A percentile compares a stretch with the other conserved stretches of the same genome.
phyloP scores from a whole-genome alignment of 192 early-diverging fungal genomes.

The Backusella macrospora region DNA sequence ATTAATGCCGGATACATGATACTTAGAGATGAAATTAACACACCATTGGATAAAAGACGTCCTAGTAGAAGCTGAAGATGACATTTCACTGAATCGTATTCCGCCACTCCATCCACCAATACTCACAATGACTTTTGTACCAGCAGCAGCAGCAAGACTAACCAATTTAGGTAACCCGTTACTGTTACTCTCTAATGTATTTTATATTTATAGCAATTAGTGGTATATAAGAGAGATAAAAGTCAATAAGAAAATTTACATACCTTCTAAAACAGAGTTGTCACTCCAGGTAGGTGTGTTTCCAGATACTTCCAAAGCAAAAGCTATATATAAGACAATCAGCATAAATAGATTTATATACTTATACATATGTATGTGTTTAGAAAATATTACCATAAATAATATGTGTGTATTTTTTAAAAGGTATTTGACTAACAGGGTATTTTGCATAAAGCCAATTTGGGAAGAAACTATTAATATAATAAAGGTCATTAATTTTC shows the following conservation, averaged over 20 bases:
- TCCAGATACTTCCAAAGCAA: constrained; percentile 50
- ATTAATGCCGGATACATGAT: background rate
- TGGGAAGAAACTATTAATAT: constrained; percentile 19
- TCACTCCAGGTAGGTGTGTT: constrained; percentile 38
- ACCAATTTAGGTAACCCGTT: constrained; percentile 48
- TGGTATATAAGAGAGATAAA: background rate
- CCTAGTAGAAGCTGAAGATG: constrained; percentile 32
- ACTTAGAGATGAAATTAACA: background rate
- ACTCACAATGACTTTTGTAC: constrained; percentile 60
- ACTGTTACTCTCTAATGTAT: constrained; percentile 23
- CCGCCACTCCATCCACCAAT: constrained; percentile 76
- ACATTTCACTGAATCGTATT: constrained; percentile 54
- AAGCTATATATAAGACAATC: constrained; percentile 39
- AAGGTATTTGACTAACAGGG: constrained; percentile 32
- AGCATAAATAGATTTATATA: too few species aligned
- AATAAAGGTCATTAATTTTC: background rate
- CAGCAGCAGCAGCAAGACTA: constrained; percentile 41
- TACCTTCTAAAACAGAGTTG: constrained; percentile 21
- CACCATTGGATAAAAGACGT: background rate
- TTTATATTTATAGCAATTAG: background rate
- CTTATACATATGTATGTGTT: background rate
- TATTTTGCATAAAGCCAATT: constrained; percentile 27
- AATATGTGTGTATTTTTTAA: constrained; percentile 66
- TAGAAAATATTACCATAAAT: constrained; percentile 46
- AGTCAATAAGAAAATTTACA: background rate